These are phyloP conservation scores for Irpex sp. DNA, from an alignment of 1,284 basidiomycete species.

Conservation along the genomic window DNA sequence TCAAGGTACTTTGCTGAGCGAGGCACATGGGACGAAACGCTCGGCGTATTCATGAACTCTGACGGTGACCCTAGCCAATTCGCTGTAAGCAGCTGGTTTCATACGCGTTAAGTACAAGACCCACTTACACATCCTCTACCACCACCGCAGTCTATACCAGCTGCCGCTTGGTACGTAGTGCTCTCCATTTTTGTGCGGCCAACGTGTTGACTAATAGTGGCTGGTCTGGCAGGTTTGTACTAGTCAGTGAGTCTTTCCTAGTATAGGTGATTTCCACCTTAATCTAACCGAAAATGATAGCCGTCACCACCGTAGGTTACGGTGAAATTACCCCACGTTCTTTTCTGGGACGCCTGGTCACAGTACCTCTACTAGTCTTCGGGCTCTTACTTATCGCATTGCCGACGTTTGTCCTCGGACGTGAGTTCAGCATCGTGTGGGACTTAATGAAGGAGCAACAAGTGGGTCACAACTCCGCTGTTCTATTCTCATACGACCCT, in stretches of 20 bases:
- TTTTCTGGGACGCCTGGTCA: conserved; percentile 76
- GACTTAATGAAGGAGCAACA: conserved; percentile 63
- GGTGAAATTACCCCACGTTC: conserved; percentile 84
- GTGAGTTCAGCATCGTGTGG: conserved; percentile 86
- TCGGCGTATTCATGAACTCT: conserved; percentile 76
- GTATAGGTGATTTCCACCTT: background rate
- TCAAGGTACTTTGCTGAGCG: conserved; percentile 81
- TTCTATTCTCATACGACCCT: background rate
- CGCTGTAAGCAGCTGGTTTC: conserved; percentile 37
- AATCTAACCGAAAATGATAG: conserved; percentile 27
- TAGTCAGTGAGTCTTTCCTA: conserved; percentile 46
- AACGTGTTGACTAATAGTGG: conserved; percentile 29
- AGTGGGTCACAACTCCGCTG: conserved; percentile 22
- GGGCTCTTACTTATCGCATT: conserved; percentile 83
- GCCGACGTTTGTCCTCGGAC: conserved; percentile 82
- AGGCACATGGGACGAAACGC: conserved; percentile 76
- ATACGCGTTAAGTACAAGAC: background rate
- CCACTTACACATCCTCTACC: conserved; percentile 1
- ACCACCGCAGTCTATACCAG: conserved; percentile 62
- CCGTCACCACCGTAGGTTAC: conserved; percentile 82
- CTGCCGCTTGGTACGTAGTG: conserved; percentile 56
- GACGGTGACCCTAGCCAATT: conserved; percentile 80
- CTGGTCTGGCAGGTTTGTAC: conserved; percentile 37
- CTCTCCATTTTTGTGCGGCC: background rate
- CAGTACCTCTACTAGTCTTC: conserved; percentile 79